phyloP scores from a whole-genome alignment of 805 yeast species.

The Hanseniaspora clermontiae region DNA sequence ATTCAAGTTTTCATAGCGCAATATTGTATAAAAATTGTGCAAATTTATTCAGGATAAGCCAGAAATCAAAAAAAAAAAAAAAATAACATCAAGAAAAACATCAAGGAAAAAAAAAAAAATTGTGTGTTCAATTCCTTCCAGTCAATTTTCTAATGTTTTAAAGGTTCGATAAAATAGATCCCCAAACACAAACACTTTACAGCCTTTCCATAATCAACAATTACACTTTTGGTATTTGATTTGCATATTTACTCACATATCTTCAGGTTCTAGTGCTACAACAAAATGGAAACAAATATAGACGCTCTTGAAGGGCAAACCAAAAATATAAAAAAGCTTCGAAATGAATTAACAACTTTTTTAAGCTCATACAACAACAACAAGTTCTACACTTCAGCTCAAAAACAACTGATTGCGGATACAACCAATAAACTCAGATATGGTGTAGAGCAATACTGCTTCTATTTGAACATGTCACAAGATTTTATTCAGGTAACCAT shows the following conservation, averaged over 20 bases:
- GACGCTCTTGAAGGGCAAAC: background rate
- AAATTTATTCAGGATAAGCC: too few relatives aligned
- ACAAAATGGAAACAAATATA: background rate
- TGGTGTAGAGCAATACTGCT: conserved; percentile 9
- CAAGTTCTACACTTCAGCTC: background rate
- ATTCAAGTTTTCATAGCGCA: too few relatives aligned
- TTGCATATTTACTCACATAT: too few relatives aligned
- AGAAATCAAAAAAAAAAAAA: too few relatives aligned
- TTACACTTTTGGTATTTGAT: too few relatives aligned
- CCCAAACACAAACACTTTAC: too few relatives aligned
- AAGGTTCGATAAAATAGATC: too few relatives aligned
- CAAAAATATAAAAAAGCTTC: background rate
- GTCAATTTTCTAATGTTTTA: background rate
- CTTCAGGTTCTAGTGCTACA: too few relatives aligned
- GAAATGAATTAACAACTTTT: background rate
- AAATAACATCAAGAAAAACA: too few relatives aligned
- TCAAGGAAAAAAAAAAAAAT: too few relatives aligned
- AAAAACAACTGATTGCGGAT: background rate
- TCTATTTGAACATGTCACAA: conserved; percentile 7
- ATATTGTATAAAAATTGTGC: too few relatives aligned
- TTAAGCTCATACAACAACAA: background rate
- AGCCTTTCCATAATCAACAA: too few relatives aligned
- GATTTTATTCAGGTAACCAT: conserved; percentile 9
- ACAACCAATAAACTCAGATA: conserved; percentile 3
- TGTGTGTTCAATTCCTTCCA: background rate